A percentile compares a stretch with the other conserved stretches of the same genome.
Conservation (phyloP, 164 flowering plant species). For the Macadamia integrifolia region DNA sequence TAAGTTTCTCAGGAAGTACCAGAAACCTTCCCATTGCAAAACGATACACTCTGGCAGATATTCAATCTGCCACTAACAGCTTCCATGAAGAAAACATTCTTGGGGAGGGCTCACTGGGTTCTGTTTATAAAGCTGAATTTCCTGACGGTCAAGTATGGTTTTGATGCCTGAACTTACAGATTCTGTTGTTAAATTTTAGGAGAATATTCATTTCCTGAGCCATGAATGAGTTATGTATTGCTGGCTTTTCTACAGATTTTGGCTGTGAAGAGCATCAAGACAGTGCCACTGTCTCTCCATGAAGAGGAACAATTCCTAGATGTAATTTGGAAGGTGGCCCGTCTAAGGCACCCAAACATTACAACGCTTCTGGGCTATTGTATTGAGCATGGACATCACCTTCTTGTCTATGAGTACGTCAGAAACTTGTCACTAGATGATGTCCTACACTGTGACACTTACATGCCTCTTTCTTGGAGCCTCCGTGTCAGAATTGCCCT, state of each 20-base stretch:
- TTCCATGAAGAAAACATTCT: constrained; percentile 60
- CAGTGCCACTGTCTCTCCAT: constrained; percentile 42
- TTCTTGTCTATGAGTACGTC: constrained; percentile 66
- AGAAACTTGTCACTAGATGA: constrained; percentile 56
- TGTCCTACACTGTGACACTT: constrained; percentile 41
- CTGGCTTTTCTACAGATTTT: constrained; percentile 32
- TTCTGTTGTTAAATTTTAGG: not conserved
- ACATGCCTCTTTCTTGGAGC: constrained; percentile 56
- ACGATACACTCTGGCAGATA: constrained; percentile 47
- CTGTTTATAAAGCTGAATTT: constrained; percentile 69
- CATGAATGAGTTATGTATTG: not conserved
- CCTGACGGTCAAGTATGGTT: constrained; percentile 60
- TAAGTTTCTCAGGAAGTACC: constrained; percentile 40
- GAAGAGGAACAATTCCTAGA: constrained; percentile 75
- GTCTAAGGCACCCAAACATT: constrained; percentile 72
- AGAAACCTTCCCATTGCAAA: constrained; percentile 34
- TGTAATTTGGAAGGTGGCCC: constrained; percentile 49
- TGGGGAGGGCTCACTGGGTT: constrained; percentile 84
- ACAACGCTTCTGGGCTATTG: constrained; percentile 70
- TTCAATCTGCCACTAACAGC: constrained; percentile 63
- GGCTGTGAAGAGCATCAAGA: constrained; percentile 60
- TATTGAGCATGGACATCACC: constrained; percentile 63
- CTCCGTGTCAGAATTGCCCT: constrained; percentile 65
- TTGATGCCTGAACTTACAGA: not conserved
- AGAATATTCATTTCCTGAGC: not conserved